A percentile compares a stretch with the other conserved stretches of the same genome.
phyloP scores from a whole-genome alignment of 306 rosid species.

The Nissolia schottii region DNA sequence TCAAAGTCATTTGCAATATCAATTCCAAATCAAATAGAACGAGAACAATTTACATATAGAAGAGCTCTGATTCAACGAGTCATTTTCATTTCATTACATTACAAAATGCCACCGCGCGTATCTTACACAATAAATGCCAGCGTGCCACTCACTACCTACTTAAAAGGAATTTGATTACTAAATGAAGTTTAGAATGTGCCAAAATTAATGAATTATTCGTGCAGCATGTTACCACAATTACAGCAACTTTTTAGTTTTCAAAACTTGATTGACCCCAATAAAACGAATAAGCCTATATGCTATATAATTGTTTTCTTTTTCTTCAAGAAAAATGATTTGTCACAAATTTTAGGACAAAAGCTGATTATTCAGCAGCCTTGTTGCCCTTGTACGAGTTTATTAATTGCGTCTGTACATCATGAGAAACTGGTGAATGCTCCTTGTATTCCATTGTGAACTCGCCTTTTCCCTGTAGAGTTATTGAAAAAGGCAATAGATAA shows the following conservation, averaged over 20 bases:
- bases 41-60: too few species aligned
- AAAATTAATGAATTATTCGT: background rate
- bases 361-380: constrained; percentile 49
- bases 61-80: too few species aligned
- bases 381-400: constrained; percentile 68
- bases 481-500: background rate
- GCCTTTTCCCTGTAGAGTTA: constrained; percentile 86
- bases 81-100: too few species aligned
- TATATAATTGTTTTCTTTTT: constrained; percentile 14
- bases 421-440: constrained; percentile 79
- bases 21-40: too few species aligned
- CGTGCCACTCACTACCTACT: background rate
- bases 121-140: too few species aligned
- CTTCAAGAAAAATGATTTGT: constrained; percentile 1
- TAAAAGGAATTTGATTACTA: background rate
- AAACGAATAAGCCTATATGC: constrained; percentile 21
- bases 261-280: constrained; percentile 41
- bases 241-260: constrained; percentile 21
- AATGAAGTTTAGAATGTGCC: background rate
- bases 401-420: constrained; percentile 80
- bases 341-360: background rate
- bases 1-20: too few species aligned
- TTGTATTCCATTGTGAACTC: constrained; percentile 99
- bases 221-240: constrained; percentile 10
- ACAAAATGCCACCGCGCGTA: too few species aligned